A percentile compares a stretch with the other conserved stretches of the same genome.
Evolutionary conservation across 768 basidiomycete genomes (phyloP).

Genomic region (Agaricus subrufescens): DNA sequence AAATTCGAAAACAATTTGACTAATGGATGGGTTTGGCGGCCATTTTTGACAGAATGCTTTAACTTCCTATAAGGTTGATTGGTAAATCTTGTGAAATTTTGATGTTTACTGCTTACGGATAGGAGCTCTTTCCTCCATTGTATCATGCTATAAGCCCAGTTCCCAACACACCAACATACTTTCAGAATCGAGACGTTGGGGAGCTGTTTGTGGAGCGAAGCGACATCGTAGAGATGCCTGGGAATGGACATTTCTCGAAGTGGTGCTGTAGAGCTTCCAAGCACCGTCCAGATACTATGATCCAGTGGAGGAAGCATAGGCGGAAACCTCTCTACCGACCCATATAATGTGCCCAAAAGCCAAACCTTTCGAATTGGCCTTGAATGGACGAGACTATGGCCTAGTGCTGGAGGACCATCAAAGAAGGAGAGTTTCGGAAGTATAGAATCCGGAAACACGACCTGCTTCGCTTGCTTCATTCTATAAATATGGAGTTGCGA

Average conservation of each 20-base stretch:
- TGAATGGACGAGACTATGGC: background rate
- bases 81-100: background rate
- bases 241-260: conserved; percentile 1
- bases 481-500: background rate
- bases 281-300: background rate
- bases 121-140: background rate
- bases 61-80: background rate
- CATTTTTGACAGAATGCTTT: background rate
- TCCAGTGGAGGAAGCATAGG: background rate
- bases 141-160: background rate
- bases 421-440: conserved; percentile 2
- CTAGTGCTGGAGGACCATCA: conserved; percentile 2
- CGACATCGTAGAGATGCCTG: background rate
- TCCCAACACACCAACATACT: conserved; percentile 7
- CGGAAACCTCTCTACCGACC: background rate
- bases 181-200: background rate
- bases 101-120: background rate
- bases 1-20: background rate
- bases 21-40: conserved; percentile 1
- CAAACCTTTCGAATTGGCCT: conserved; percentile 2
- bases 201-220: background rate
- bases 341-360: conserved; percentile 1
- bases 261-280: background rate
- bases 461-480: background rate
- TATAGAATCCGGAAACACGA: background rate